Evolutionary conservation across 2,329 filamentous ascomycete genomes (phyloP).

Genomic region (Emericellopsis atlantica): DNA sequence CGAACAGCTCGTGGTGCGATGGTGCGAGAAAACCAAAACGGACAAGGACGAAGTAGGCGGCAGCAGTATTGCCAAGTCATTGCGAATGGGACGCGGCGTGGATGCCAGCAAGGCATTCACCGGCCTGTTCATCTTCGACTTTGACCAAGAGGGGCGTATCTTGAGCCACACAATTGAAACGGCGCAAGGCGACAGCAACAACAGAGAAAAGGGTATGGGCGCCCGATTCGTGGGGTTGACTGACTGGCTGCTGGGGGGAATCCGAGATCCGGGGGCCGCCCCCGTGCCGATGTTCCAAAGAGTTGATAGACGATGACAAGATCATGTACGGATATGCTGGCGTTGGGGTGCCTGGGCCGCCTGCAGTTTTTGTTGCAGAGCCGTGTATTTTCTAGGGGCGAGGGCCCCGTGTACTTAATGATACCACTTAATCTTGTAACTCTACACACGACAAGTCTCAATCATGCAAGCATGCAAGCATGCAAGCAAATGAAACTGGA

Average conservation of each 20-base stretch:
- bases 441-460: too few relatives aligned
- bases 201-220: conserved; percentile 70
- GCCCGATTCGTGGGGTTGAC: conserved; percentile 82
- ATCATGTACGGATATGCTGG: too few relatives aligned
- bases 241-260: conserved; percentile 83
- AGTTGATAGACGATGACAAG: conserved; percentile 9
- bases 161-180: conserved; percentile 89
- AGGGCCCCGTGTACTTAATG: too few relatives aligned
- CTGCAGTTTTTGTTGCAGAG: too few relatives aligned
- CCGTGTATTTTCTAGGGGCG: too few relatives aligned
- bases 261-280: conserved; percentile 24
- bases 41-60: conserved; percentile 10
- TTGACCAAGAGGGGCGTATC: conserved; percentile 76
- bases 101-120: conserved; percentile 67
- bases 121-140: conserved; percentile 90
- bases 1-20: conserved; percentile 83
- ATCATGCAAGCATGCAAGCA: too few relatives aligned
- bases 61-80: conserved; percentile 14
- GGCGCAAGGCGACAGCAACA: conserved; percentile 60
- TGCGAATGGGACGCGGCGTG: conserved; percentile 14
- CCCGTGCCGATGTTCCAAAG: conserved; percentile 22
- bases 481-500: too few relatives aligned
- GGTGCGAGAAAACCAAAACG: conserved; percentile 43
- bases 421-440: too few relatives aligned
- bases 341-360: too few relatives aligned